Conservation (phyloP, 2,329 filamentous ascomycete genomes). For the Didymella arachidicola region DNA sequence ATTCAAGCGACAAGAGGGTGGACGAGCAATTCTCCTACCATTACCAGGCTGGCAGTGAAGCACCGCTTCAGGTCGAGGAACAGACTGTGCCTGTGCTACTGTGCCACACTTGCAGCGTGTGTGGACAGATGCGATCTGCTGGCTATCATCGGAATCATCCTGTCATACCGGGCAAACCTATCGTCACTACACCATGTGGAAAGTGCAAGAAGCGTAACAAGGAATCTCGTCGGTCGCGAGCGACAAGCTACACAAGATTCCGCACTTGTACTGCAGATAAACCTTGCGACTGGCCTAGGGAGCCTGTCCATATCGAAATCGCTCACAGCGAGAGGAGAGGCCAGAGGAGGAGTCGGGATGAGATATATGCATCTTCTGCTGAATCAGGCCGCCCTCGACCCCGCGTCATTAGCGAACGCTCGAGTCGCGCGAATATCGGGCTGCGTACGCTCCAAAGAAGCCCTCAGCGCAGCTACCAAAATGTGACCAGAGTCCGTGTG, state of each 20-base stretch:
- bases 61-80: conserved; percentile 24
- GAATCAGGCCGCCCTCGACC: conserved; percentile 30
- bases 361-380: conserved; percentile 25
- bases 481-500: conserved; percentile 23
- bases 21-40: conserved; percentile 31
- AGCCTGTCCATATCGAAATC: conserved; percentile 28
- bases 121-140: conserved; percentile 44
- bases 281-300: conserved; percentile 40
- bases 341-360: conserved; percentile 33
- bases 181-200: conserved; percentile 37
- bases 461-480: conserved; percentile 18
- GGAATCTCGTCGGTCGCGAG: conserved; percentile 20
- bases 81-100: conserved; percentile 35
- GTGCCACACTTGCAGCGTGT: conserved; percentile 48
- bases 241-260: conserved; percentile 31
- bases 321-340: conserved; percentile 33
- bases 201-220: conserved; percentile 42
- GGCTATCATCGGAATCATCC: conserved; percentile 48
- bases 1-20: conserved; percentile 24
- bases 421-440: conserved; percentile 36
- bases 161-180: conserved; percentile 42
- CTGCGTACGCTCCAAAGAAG: conserved; percentile 36
- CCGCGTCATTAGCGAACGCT: conserved; percentile 24
- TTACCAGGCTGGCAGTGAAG: conserved; percentile 22
- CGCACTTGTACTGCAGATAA: conserved; percentile 33